A percentile compares a stretch with the other conserved stretches of the same genome.
These are phyloP conservation scores for Salix arbutifolia DNA, from an alignment of 345 rosid species.

Conservation along the genomic window DNA sequence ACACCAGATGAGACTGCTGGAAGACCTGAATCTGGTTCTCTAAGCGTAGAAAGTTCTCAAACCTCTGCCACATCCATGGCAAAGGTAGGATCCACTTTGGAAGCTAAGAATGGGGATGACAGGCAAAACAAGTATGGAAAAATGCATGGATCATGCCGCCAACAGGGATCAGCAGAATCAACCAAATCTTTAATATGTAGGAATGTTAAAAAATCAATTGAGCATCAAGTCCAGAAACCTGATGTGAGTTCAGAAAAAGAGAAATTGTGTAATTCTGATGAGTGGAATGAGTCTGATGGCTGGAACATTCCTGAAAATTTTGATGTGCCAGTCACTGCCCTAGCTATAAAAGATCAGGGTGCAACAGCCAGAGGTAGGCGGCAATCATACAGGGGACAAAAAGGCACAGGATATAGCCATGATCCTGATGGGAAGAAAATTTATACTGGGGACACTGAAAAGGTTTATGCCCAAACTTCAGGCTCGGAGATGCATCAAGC, in stretches of 20 bases:
- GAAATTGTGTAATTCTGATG: constrained; percentile 41
- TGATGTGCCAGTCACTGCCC: constrained; percentile 22
- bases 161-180: constrained; percentile 48
- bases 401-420: constrained; percentile 36
- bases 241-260: constrained; percentile 39
- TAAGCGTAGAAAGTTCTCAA: constrained; percentile 32
- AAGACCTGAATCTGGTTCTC: constrained; percentile 34
- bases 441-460: constrained; percentile 39
- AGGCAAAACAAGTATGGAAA: constrained; percentile 57
- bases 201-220: constrained; percentile 37
- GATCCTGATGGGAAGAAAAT: constrained; percentile 52
- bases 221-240: constrained; percentile 41
- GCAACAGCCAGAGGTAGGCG: constrained; percentile 46
- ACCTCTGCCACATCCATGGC: constrained; percentile 28
- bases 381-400: constrained; percentile 49
- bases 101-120: constrained; percentile 50
- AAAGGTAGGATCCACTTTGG: constrained; percentile 35
- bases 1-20: constrained; percentile 27
- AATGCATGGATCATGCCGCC: constrained; percentile 70
- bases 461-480: constrained; percentile 31
- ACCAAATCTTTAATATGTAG: constrained; percentile 28
- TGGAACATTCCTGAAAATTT: constrained; percentile 53
- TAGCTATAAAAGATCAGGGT: constrained; percentile 53
- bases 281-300: constrained; percentile 48
- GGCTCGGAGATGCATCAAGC: constrained; percentile 41